Base-by-base conservation (phyloP, 148 eudicot genomes). In the Camellia granthamiana region DNA sequence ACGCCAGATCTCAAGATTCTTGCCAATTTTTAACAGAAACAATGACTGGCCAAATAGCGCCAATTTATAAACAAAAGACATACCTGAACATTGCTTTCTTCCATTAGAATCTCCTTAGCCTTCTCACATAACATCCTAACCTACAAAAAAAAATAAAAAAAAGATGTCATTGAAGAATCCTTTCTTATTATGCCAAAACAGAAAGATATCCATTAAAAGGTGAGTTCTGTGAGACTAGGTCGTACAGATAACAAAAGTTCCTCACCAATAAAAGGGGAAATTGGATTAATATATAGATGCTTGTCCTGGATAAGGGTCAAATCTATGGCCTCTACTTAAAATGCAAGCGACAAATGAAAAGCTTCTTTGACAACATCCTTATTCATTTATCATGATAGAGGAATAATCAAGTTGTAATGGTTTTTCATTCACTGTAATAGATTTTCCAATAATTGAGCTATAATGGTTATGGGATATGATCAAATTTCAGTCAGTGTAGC, bases 61-160 rank as follows among this genome's bases (percentile, higher is more conserved):
- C 67, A n/a, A 63, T n/a, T 63, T 10, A 51, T 23, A 23, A 44
- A 70, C 7, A 64, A 76, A 21, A 52, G 16, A 30, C 76, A 87
- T 65, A 95, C 98, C 97, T 94, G 98, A 82, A 94, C 98, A 84
- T 95, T 95, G 88, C 98, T 95, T 86, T 95, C 98, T 72, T 91
- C 89, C 97, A 95, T 93, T 70, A 95, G 81, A 62, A 95, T 91
- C 85, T 95, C 98, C 89, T 95, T 95, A 21, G 97, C 98, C 88
- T 95, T 95, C 78, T 92, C 96, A 76, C 98, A 95, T 77, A 95
- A 81, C 6, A 64, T 84, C 86, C 91, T 88, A 54, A 95, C 98
- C 98, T 95, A 80, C 83, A 83, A 78, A 5, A 42, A 55, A 79
- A 23, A 23, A n/a, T n/a, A 23, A 23, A 23, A 64, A 19, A 38